Evolutionary conservation across 371 early-diverging fungal species (phyloP), one percentile per base, ranked within the genome.

Genomic region (Mucor irregularis): DNA sequence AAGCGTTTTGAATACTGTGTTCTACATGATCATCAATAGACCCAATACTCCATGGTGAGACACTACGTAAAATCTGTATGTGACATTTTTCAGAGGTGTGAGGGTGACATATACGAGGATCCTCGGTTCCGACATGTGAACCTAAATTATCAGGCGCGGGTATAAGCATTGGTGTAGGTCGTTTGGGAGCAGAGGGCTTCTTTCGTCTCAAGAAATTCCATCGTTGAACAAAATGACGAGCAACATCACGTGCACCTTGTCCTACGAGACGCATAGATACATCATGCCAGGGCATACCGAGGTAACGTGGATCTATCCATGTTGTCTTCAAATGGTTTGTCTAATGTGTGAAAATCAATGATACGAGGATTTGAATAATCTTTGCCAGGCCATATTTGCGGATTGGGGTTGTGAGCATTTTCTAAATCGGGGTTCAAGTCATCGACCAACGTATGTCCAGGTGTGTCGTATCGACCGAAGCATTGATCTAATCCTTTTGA

Each of bases 221-320:
- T 25, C 95, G 79, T 64, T 93, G 84, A 17, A 93, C 84, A 68
- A 95, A 96, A 69, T 94, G 95, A 19, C 90, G 80, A 3, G 89
- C 85, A 11, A 94, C 70, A 64, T 95, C 95, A 10, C 84, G 75
- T 5, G 90, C 91, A 3, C 90, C 74, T 49, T 61, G 45, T 59
- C 68, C 61, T 6, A 52, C 70, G 56, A 89, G 58, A 16, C 78
- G 81, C 69, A 89, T 76, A 3, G 87, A 86, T 2, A 95, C 79
- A 52, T 96, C 96, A 71, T 95, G 95, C 96, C 96, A 96, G n/a
- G 95, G 93, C 94, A 96, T 90, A 40, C n/a, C 95, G 84, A 8
- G 92, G 84, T 16, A 69, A 33, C 6, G 33, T 58, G 10, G 48
- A 50, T 26, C 73, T 58, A 43, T 73, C 73, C 54, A 61, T 53